Evolutionary conservation across 768 basidiomycete genomes (phyloP), one percentile per base, ranked within the genome.

Genomic region (Podaxis rugospora): DNA sequence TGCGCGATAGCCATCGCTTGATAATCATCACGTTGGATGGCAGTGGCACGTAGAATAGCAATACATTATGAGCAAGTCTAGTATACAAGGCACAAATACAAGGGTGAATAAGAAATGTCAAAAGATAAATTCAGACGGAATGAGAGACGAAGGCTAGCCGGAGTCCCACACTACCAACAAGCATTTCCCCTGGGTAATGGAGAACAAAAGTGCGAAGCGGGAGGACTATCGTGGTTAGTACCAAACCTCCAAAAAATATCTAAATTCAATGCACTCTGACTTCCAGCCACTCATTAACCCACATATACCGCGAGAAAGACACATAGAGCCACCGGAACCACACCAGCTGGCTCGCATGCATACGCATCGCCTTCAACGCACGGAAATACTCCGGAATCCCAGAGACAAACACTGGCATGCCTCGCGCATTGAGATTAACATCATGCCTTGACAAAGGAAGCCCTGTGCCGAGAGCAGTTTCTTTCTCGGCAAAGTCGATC

Each of bases 301-400:
- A 96, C 92, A 96, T 90, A 69, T 95, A 93, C 59, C 89, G 80
- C 16, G 92, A 94, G 68, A 88, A 91, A 21, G 74, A 64, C 40
- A 95, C 78, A 68, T 94, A 91, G 59, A 95, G 74, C 84, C 89
- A 93, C 44, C 95, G 83, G 76, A 93, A 96, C 94, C 94, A 95
- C 46, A 85, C 83, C 61, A 93, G 74, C 76, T 97, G 95, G 62
- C 85, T 86, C 57, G 74, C 63, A 66, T 97, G 95, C 60, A 79
- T 74, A 62, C 74, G 72, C 87, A 95, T 93, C 5, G 94, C 93
- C 27, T 73, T 67, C 11, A 90, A 68, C 2, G 88, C 83, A 23
- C 69, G 76, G 55, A 73, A 49, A 65, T 90, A 95, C 47, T 81
- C 83, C 25, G 63, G 59, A 37, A 83, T 69, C 32, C 86, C 83